Base-by-base conservation (phyloP, 2,329 filamentous ascomycete species). In the Ramichloridium luteum region DNA sequence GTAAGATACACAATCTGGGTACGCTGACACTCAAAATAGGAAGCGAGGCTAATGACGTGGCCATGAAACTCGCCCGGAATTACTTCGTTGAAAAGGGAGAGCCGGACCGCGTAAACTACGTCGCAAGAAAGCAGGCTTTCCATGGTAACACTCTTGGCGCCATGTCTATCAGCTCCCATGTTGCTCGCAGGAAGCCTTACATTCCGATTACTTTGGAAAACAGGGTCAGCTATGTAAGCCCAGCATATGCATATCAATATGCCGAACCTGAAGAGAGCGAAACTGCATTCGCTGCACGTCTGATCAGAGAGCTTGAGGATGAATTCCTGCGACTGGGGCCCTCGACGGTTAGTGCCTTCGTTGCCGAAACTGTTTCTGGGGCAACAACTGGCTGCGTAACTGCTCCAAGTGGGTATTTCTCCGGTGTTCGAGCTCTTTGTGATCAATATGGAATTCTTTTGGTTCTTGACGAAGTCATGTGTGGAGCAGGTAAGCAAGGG, bases 391-490 rank as follows among this genome's bases (percentile, higher is more conserved):
- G 70, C 2, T 69, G 64, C 32, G 63, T 70, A 0, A 58, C 68
- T 0, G 47, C 71, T 0, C 55, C 67, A 0, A 47, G 52, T 2
- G 70, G 70, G 0, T 78, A 77, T 32, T 64, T 74, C 39, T 47
- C 58, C n/a, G 67, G 64, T 6, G 58, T 74, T 36, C 60, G 64
- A 31, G 47, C 51, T 0, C 57, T 78, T 0, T 77, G 73, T 47
- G 58, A 68, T 13, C 64, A 63, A 33, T 56, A 75, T 35, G 68
- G 66, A 2, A 65, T 67, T 0, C 58, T 77, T 2, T 56, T 75
- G 4, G 61, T 72, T n/a, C 39, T 72, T 0, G 70, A 73, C 34
- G 67, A 73, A 34, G 46, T 56, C 10, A 51, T 55, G 43, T 48
- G 41, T 23, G 44, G 44, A 1, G 41, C 41, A 32, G n/a, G n/a